Base-by-base conservation (phyloP, 805 yeast genomes). In the Candida verbasci region DNA sequence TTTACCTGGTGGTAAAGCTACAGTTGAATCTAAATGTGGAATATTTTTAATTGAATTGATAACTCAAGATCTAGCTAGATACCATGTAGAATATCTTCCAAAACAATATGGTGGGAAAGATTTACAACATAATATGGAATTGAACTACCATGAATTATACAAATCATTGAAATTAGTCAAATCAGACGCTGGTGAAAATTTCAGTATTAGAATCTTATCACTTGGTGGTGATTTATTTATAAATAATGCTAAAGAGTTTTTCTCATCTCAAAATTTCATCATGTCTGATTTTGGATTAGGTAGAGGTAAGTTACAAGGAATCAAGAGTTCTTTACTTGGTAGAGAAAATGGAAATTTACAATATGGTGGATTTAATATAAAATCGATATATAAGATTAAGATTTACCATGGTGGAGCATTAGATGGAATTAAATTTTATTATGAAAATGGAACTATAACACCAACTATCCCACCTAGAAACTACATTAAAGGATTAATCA, bases 341-440 rank as follows among this genome's bases (percentile, higher is more conserved):
- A 40, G 46, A 25, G 31, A 41, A 9, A 32, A 57, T 2, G 51
- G 53, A 11, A 56, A 56, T 1, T 47, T 51, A 24, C 28, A 31
- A 4, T 31, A 55, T 6, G 52, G 55, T 5, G 58, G 63, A 4
- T 62, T 69, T 41, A 63, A 68, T 45, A 55, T 70, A 11, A 43
- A 44, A 10, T 48, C 51, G 6, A 62, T 84, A 2, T 56, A 52
- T n/a, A 68, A 66, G 33, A 72, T 88, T 1, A 70, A 86, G 39
- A 72, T 88, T 0, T 82, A 76, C 45, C 77, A 80, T 46, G 96
- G 96, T 2, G 55, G 61, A 16, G 94, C 95, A 0, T 58, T 93
- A 15, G 96, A 89, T 58, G 97, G 97, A 4, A 48, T 91, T 11
- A 76, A 78, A 39, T 70, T 88, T 46, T 65, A 63, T 43, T 49